Evolutionary conservation across 805 yeast genomes (phyloP), one percentile per base, ranked within the genome.

Genomic region (Ogataea polymorpha): DNA sequence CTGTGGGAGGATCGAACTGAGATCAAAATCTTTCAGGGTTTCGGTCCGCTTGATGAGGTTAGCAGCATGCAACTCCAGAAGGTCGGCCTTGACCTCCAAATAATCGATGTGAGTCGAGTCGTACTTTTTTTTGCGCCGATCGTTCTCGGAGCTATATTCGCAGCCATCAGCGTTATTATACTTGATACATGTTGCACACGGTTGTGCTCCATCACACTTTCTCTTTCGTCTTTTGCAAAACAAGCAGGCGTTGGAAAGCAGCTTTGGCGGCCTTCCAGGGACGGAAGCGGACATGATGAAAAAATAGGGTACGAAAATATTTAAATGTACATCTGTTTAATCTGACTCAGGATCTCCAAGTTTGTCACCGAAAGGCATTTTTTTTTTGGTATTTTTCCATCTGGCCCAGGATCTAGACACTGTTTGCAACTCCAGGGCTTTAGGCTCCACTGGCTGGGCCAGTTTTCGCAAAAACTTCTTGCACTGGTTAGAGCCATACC

Each of bases 391-490:
- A 75, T 16, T 61, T 64, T 39, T 74, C 63, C 37, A 87, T 63
- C 54, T 86, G 90, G 33, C 80, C 83, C 20, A 80, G 48, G 82
- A 3, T 83, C 99, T 98, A 91, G 12, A 93, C 96, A 8, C n/a
- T n/a, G n/a, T n/a, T n/a, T n/a, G n/a, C n/a, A n/a, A n/a, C n/a
- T n/a, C n/a, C n/a, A n/a, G n/a, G n/a, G n/a, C n/a, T n/a, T n/a
- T n/a, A n/a, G 86, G 84, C 58, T 89, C 80, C 0, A 86, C 71
- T 0, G 98, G 98, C 62, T 93, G 99, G 0, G 99, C 98, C 77
- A 90, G 79, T 2, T 89, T 82, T 53, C 97, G 71, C 59, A 93
- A 69, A 58, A 93, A 93, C 63, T 88, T 89, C 62, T 87, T 90
- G 1, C 16, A 15, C 16, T 3, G 16, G 16, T 3, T 15, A 15